phyloP scores from a whole-genome alignment of 345 rosid genomes.

The Salix purpurea region DNA sequence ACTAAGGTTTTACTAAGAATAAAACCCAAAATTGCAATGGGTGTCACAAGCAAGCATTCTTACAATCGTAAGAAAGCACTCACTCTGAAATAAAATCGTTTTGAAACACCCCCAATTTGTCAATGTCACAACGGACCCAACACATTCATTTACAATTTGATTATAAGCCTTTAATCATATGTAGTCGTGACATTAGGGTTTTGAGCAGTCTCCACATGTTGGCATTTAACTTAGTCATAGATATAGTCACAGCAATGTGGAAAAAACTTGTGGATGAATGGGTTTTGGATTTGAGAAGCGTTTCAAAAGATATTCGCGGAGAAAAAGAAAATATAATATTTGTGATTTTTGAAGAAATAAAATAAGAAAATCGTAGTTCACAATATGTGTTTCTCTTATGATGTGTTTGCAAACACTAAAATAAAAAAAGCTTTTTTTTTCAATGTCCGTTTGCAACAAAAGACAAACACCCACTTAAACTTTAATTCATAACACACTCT shows the following conservation, averaged over 20 bases:
- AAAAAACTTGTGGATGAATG: neutral
- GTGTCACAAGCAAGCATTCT: slow-evolving; percentile 41
- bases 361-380: no score
- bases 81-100: neutral
- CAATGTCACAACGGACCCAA: neutral
- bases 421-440: no score
- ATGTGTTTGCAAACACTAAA: no score
- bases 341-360: no score
- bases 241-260: neutral
- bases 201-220: neutral
- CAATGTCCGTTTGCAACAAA: no score
- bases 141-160: neutral
- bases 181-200: neutral
- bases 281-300: neutral
- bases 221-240: neutral
- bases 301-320: no score
- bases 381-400: no score
- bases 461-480: no score
- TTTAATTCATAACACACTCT: no score
- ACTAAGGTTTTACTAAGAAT: neutral
- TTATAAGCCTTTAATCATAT: neutral
- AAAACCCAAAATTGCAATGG: slow-evolving; percentile 16
- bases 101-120: neutral
- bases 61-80: slow-evolving; percentile 39
- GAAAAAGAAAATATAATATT: no score